Conservation (phyloP, 164 flowering plant genomes). For the Chimonanthus praecox region DNA sequence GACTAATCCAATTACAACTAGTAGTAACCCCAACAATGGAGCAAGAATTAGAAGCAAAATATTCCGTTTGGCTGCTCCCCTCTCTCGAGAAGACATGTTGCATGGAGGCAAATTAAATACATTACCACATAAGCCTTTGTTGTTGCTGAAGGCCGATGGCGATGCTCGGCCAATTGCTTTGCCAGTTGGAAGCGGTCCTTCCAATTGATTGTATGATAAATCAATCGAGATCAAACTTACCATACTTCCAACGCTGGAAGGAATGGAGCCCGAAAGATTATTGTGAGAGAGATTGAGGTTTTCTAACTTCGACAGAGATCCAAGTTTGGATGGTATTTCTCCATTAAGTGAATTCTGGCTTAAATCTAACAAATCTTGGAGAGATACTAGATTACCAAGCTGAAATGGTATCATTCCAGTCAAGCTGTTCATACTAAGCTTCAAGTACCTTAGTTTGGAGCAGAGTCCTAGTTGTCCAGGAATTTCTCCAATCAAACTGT, state of each 20-base stretch:
- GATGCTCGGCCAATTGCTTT: not conserved
- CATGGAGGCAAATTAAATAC: not conserved
- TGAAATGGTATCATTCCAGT: not conserved
- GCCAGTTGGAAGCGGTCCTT: not conserved
- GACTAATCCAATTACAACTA: not conserved
- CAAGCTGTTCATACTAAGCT: not conserved
- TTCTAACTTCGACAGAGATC: not conserved
- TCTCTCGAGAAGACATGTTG: not conserved
- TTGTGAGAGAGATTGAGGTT: slow-evolving; percentile 3
- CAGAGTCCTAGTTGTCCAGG: not conserved
- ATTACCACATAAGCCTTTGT: not conserved
- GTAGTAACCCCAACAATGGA: not conserved
- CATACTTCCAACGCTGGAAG: not conserved
- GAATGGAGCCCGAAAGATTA: slow-evolving; percentile 2
- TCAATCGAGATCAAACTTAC: not conserved
- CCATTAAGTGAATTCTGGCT: slow-evolving; percentile 2
- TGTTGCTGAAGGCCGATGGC: not conserved
- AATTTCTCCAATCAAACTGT: not conserved
- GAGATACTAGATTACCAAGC: not conserved
- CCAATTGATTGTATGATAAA: not conserved
- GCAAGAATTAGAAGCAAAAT: not conserved
- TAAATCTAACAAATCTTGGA: not conserved
- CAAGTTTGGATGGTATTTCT: not conserved
- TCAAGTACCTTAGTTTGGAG: not conserved
- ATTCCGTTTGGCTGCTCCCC: not conserved